Evolutionary conservation across 805 yeast species (phyloP).

Genomic region (Schizosaccharomyces cryophilus): DNA sequence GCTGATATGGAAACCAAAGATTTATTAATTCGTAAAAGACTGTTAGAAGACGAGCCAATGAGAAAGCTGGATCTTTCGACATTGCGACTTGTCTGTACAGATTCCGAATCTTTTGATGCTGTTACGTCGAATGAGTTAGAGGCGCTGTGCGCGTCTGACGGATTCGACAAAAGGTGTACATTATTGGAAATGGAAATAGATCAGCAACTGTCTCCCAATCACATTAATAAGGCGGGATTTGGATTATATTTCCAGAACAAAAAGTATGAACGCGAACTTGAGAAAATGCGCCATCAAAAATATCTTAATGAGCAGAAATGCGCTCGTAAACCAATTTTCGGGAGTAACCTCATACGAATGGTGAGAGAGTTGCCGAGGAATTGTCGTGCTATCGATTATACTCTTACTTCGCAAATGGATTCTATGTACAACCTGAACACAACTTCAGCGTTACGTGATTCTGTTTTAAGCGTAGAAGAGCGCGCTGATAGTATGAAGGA

Average conservation of each 20-base stretch:
- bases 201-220: slow-evolving; percentile 13
- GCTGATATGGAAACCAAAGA: slow-evolving; percentile 23
- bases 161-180: slow-evolving; percentile 19
- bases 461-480: slow-evolving; percentile 11
- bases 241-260: background rate
- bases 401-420: slow-evolving; percentile 12
- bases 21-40: slow-evolving; percentile 16
- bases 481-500: slow-evolving; percentile 20
- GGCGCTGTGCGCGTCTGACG: slow-evolving; percentile 4
- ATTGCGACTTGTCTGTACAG: slow-evolving; percentile 32
- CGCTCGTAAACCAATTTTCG: slow-evolving; percentile 39
- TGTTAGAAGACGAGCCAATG: slow-evolving; percentile 13
- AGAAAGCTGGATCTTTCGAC: slow-evolving; percentile 24
- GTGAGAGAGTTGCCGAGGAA: background rate
- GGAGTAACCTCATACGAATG: slow-evolving; percentile 12
- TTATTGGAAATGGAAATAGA: slow-evolving; percentile 10
- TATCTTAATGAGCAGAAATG: slow-evolving; percentile 48
- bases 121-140: slow-evolving; percentile 3
- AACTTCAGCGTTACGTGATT: background rate
- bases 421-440: slow-evolving; percentile 2
- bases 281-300: slow-evolving; percentile 27
- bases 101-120: slow-evolving; percentile 12
- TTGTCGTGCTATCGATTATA: slow-evolving; percentile 12
- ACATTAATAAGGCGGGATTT: slow-evolving; percentile 9
- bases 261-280: slow-evolving; percentile 7